Evolutionary conservation across 2,329 filamentous ascomycete species (phyloP).

Genomic region (Penicillium sp.): DNA sequence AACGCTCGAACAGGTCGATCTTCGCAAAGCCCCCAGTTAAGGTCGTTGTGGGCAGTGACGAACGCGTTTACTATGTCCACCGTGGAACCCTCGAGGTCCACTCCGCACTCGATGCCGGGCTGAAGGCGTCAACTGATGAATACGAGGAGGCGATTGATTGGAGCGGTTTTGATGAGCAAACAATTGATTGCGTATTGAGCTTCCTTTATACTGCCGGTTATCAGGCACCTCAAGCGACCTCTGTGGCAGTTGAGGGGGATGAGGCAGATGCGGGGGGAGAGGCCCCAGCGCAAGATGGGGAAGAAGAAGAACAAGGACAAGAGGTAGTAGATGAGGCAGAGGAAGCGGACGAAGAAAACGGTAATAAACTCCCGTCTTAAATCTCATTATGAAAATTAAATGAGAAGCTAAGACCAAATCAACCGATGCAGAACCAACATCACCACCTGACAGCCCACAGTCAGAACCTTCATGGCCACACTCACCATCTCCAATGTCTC

Average conservation of each 20-base stretch:
- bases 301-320: neutral
- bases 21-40: constrained; percentile 4
- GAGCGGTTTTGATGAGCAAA: constrained; percentile 1
- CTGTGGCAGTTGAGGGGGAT: neutral
- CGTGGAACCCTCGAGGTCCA: neutral
- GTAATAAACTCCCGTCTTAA: neutral
- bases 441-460: neutral
- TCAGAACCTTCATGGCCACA: neutral
- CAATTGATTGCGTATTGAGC: constrained; percentile 1
- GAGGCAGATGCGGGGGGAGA: neutral
- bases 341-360: neutral
- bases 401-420: neutral
- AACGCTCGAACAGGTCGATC: neutral
- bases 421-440: neutral
- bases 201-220: constrained; percentile 2
- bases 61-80: neutral
- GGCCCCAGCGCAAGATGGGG: neutral
- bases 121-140: neutral
- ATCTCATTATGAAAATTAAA: neutral
- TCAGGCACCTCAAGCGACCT: neutral
- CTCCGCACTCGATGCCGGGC: neutral
- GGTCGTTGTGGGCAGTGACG: neutral
- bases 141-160: constrained; percentile 1
- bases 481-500: neutral
- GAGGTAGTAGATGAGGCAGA: neutral